Conservation (phyloP, 2,329 filamentous ascomycete genomes). For the Botrytis elliptica region DNA sequence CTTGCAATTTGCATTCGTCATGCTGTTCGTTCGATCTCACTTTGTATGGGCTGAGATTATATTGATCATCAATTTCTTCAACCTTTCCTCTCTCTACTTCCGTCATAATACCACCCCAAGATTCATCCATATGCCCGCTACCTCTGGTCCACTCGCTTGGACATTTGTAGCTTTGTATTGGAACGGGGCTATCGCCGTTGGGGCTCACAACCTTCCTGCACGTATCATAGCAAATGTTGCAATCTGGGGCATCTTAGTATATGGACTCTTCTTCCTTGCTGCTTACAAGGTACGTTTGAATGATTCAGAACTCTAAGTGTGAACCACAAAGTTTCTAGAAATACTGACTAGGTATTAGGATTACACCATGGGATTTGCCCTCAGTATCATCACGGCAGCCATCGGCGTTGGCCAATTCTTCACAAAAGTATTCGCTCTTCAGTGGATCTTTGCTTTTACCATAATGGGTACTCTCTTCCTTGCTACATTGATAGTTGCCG, state of each 20-base stretch:
- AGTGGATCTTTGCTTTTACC: slow-evolving; percentile 90
- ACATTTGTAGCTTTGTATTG: slow-evolving; percentile 84
- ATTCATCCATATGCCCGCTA: slow-evolving; percentile 73
- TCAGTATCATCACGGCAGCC: slow-evolving; percentile 70
- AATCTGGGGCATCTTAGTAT: slow-evolving; percentile 78
- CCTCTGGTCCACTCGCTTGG: slow-evolving; percentile 80
- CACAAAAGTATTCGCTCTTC: slow-evolving; percentile 70
- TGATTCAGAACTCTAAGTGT: neutral
- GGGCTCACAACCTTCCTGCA: slow-evolving; percentile 64
- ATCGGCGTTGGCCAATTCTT: slow-evolving; percentile 77
- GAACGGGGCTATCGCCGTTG: slow-evolving; percentile 82
- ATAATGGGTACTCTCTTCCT: slow-evolving; percentile 77
- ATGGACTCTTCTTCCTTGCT: slow-evolving; percentile 74
- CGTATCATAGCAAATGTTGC: slow-evolving; percentile 82
- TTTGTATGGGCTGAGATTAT: slow-evolving; percentile 77
- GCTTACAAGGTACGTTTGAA: slow-evolving; percentile 60
- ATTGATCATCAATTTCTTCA: slow-evolving; percentile 77
- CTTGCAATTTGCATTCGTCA: slow-evolving; percentile 76
- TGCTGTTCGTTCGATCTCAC: slow-evolving; percentile 75
- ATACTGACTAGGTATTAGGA: slow-evolving; percentile 45
- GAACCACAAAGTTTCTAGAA: neutral
- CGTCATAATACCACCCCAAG: slow-evolving; percentile 69
- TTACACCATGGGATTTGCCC: slow-evolving; percentile 74
- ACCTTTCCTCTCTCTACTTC: slow-evolving; percentile 77
- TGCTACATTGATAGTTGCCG: slow-evolving; percentile 61